These are phyloP conservation scores for Solanum tarijense DNA, from an alignment of 257 asterid species.

Conservation along the genomic window DNA sequence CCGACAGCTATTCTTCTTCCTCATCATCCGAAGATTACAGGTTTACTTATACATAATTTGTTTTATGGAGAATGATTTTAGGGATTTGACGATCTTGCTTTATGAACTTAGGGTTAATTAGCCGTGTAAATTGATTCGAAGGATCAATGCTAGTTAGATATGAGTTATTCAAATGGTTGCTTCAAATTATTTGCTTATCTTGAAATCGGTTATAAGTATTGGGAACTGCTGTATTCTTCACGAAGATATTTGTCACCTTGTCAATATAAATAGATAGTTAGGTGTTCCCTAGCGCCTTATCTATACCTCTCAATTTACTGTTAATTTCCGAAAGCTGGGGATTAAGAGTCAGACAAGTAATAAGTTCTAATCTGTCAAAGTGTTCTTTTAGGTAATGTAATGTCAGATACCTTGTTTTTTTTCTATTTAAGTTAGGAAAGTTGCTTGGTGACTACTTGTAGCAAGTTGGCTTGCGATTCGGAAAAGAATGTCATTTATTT, in stretches of 20 bases:
- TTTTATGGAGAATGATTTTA: neutral
- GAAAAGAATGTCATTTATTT: neutral
- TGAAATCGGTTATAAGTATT: neutral
- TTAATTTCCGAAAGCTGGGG: neutral
- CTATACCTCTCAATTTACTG: neutral
- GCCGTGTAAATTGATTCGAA: neutral
- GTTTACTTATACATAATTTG: slow-evolving; percentile 11
- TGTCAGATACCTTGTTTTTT: neutral
- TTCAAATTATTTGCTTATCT: neutral
- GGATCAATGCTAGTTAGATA: neutral
- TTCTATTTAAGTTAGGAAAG: neutral
- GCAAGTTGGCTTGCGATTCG: neutral
- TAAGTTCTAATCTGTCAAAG: neutral
- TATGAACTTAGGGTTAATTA: neutral
- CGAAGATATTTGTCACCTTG: neutral
- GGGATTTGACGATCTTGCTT: neutral
- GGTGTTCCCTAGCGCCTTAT: neutral
- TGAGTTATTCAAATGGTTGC: neutral
- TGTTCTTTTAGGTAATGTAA: neutral
- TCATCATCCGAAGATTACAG: slow-evolving; percentile 63
- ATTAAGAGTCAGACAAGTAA: neutral
- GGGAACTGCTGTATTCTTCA: neutral
- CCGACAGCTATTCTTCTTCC: slow-evolving; percentile 44
- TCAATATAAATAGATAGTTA: neutral
- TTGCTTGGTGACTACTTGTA: neutral